A percentile compares a stretch with the other conserved stretches of the same genome.
Conservation (phyloP, 2,329 filamentous ascomycete genomes). For the Penicillium freii region DNA sequence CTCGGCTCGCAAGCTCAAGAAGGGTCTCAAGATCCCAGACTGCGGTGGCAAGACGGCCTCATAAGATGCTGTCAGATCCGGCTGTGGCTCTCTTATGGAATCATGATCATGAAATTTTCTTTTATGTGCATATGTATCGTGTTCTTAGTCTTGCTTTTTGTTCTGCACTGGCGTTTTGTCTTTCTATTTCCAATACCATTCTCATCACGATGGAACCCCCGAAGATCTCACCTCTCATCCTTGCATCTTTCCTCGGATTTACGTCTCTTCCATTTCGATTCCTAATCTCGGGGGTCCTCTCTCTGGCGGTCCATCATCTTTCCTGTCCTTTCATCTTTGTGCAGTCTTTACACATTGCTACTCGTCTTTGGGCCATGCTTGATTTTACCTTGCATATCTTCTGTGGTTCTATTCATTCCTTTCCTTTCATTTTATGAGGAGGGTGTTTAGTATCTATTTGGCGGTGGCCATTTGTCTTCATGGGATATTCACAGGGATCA, state of each 20-base stretch:
- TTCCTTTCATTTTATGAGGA: not conserved
- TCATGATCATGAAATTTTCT: constrained; percentile 21
- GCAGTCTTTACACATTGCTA: not conserved
- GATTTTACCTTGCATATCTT: not conserved
- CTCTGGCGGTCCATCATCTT: not conserved
- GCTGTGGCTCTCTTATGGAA: constrained; percentile 12
- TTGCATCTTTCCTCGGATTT: not conserved
- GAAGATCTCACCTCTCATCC: not conserved
- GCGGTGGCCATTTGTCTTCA: not conserved
- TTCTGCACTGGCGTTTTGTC: not conserved
- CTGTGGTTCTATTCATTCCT: not conserved
- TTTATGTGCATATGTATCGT: constrained; percentile 4
- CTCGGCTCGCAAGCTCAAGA: constrained; percentile 76
- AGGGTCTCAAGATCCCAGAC: constrained; percentile 79
- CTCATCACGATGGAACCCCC: not conserved
- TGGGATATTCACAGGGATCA: not conserved
- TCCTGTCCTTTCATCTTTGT: not conserved
- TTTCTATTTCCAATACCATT: not conserved
- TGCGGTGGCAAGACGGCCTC: constrained; percentile 71
- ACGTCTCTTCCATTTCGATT: not conserved
- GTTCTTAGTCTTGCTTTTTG: not conserved
- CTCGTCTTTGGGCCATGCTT: not conserved
- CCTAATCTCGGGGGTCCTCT: not conserved
- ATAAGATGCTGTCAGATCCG: constrained; percentile 19
- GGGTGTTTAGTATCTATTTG: not conserved